Evolutionary conservation across 495 filamentous ascomycete genomes (phyloP), one percentile per base, ranked within the genome.

Genomic region (Cercophora sp.): DNA sequence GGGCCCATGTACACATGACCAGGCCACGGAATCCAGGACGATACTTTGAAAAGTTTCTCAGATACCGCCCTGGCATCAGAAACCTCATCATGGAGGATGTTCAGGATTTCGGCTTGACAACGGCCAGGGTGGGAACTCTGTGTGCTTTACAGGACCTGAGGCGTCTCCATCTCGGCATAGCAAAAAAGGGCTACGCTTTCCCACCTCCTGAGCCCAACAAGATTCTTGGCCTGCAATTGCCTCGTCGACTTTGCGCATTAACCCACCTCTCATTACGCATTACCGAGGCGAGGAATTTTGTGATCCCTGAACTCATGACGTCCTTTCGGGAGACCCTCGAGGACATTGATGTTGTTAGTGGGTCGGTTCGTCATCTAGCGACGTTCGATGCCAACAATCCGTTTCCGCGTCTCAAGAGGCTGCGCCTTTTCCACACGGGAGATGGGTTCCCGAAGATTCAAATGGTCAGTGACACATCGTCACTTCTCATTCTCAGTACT

Each of bases 41-140:
- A 8, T 8, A 16, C 15, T 54, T 66, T 9, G 24, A 22, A 24
- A 43, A 10, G 2, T 66, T 64, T 25, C 29, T 66, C 4, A 47
- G 50, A 19, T 39, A 50, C 6, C 56, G 54, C 51, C 40, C 20
- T 2, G 24, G 32, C 0, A 55, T 62, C 16, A 55, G 19, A 25
- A 55, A 16, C 11, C 31, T 66, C 5, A 35, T 42, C 3, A 47
- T 66, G 16, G 2, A 50, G 8, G 54, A 66, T 9, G 15, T 50
- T 8, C 16, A 19, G 11, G 19, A 41, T 8, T 61, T 65, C 25
- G 11, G 22, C n/a, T 27, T 57, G 16, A 55, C 42, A 0, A 8
- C 20, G 8, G 11, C 18, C 11, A 63, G 51, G 47, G 11, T 16
- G 25, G 18, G n/a, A 44, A 57, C 3, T 3, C 8, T 58, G 13